Percentiles rank a stretch among this genome's conserved stretches.
Conservation (phyloP, 345 rosid genomes). For the Dovyalis caffra region DNA sequence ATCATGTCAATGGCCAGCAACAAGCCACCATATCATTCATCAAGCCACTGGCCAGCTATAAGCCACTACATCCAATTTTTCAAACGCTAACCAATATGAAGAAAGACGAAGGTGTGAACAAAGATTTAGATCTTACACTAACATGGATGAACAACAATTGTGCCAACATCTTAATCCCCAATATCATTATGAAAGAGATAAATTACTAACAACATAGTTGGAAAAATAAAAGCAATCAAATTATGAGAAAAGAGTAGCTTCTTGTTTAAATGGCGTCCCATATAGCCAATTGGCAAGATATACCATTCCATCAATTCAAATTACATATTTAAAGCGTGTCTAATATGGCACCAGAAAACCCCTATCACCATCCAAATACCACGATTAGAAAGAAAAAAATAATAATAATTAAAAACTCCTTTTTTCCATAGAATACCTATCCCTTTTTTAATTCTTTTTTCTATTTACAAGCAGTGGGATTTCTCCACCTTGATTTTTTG, state of each 20-base stretch:
- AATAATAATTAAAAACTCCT: no score
- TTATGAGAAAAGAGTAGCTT: background rate
- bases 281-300: background rate
- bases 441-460: background rate
- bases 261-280: background rate
- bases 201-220: background rate
- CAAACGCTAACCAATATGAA: background rate
- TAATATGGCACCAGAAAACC: background rate
- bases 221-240: background rate
- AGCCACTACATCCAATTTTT: background rate
- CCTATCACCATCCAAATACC: background rate
- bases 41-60: background rate
- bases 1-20: background rate
- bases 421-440: background rate
- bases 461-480: background rate
- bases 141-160: background rate
- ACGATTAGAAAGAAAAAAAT: background rate
- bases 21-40: background rate
- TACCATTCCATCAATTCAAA: background rate
- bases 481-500: background rate
- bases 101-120: background rate
- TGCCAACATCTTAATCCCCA: background rate
- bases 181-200: no score
- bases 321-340: background rate
- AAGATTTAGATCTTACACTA: background rate